phyloP scores from a whole-genome alignment of 176 grass and related monocot genomes.

The Echinochloa phyllopogon region DNA sequence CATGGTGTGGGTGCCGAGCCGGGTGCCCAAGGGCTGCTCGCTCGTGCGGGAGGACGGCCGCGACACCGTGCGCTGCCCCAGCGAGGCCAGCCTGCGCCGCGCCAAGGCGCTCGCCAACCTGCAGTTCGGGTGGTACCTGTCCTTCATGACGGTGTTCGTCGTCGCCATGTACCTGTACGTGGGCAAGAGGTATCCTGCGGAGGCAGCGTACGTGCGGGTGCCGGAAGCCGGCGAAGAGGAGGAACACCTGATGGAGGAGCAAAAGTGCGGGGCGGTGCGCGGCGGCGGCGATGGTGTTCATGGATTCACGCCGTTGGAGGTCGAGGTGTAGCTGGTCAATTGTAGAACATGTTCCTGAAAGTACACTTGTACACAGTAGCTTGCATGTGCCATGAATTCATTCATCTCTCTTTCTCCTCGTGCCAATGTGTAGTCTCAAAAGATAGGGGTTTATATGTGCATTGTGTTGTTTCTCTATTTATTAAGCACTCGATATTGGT shows the following conservation, averaged over 20 bases:
- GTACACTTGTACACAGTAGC: neutral
- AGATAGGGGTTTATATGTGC: neutral
- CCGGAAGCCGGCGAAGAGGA: slow-evolving; percentile 38
- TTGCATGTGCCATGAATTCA: neutral
- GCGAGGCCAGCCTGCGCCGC: slow-evolving; percentile 53
- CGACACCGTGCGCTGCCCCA: slow-evolving; percentile 54
- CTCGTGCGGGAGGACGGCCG: slow-evolving; percentile 64
- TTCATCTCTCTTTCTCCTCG: neutral
- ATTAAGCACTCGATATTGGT: no score
- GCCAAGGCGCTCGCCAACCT: slow-evolving; percentile 75
- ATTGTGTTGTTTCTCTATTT: neutral
- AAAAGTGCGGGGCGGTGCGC: slow-evolving; percentile 26
- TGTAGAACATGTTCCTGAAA: slow-evolving; percentile 1
- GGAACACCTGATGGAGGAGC: neutral
- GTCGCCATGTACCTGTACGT: slow-evolving; percentile 53
- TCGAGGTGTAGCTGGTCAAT: slow-evolving; percentile 41
- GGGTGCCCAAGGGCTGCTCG: slow-evolving; percentile 58
- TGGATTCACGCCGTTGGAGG: slow-evolving; percentile 48
- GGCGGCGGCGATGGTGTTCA: neutral
- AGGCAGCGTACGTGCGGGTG: slow-evolving; percentile 49
- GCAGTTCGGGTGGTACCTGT: slow-evolving; percentile 70
- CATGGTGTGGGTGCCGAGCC: slow-evolving; percentile 66
- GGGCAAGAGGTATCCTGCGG: slow-evolving; percentile 47
- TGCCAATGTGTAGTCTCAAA: neutral
- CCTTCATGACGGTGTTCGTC: slow-evolving; percentile 54